Base-by-base conservation (phyloP, 139 green algal genomes). In the Astrephomene gubernaculifera region DNA sequence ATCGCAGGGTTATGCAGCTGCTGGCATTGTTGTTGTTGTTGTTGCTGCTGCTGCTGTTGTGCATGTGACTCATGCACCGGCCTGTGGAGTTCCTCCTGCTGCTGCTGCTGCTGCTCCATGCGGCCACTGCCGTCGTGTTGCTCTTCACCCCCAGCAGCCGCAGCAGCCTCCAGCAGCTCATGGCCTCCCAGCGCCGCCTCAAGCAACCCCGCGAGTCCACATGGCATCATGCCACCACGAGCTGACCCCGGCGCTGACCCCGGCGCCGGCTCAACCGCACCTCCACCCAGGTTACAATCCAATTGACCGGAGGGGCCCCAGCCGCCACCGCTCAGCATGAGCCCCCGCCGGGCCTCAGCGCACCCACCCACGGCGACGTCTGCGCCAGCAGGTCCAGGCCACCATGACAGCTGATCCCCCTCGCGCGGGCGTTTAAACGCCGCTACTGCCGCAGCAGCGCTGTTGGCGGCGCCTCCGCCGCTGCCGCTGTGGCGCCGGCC, bases 171-270 rank as follows among this genome's bases (percentile, higher is more conserved):
- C n/a, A n/a, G n/a, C n/a, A n/a, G n/a, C n/a, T n/a, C n/a, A n/a
- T n/a, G n/a, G n/a, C n/a, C n/a, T n/a, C 63, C 63, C 24, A 85
- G 64, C 0, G 79, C 79, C 9, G 64, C 79, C 64, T 85, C 79
- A 29, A 85, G 79, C 63, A 85, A 31, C 25, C 79, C 79, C 4
- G 64, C 79, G 0, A 85, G 43, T 4, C 54, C 76, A 4, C 61
- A 29, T 1, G 49, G 57, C n/a, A n/a, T n/a, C n/a, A 61, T 67
- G 75, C 29, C 57, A 8, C 54, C 9, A 17, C 65, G 60, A 36
- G 60, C 60, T n/a, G n/a, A n/a, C n/a, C 19, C 9, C 31, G 52
- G n/a, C 53, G 38, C 49, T 24, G 24, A 19, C 31, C 21, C 71
- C 31, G 8, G 45, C 44, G 6, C 12, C 71, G 31, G 49, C 31